Base-by-base conservation (phyloP, 2,329 filamentous ascomycete genomes). In the Phaeophleospora eucalypticola region DNA sequence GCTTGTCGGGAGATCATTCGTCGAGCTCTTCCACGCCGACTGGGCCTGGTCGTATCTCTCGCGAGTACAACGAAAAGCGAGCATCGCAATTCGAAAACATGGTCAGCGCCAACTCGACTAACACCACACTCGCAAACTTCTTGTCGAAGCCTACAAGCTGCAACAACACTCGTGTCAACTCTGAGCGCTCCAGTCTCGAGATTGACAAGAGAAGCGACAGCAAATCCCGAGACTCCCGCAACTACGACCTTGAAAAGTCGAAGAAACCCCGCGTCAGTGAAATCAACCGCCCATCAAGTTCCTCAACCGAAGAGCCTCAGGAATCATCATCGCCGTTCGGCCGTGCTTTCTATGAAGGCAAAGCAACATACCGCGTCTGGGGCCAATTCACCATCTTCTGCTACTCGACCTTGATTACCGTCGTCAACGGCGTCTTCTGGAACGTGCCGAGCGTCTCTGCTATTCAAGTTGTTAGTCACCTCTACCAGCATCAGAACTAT, bases 281-380 rank as follows among this genome's bases (percentile, higher is more conserved):
- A 20, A 41, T 33, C 10, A 17, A 36, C 10, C 36, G 27, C 3
- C 41, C 42, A 6, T 29, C 24, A 8, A 19, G 27, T 12, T 40
- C 38, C 36, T 38, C 38, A 10, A 43, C 45, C 15, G 43, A 46
- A 37, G 33, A 17, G n/a, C 21, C 35, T 9, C 24, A 41, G 8
- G 45, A 17, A 2, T 50, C 58, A 4, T 69, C 69, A 2, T 67
- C 60, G 27, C 77, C 78, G 0, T 81, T 81, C 52, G 77, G 77
- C 21, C 70, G 76, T 8, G 77, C 78, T 2, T 80, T 80, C 60
- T 80, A 80, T 62, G 65, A 73, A 37, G 67, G 69, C 15, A 62
- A 73, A 39, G 74, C 77, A 2, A 66, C 72, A 1, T 80, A 79
- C 64, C 65, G 67, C 35, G 77, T 80, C 18, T 63, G 76, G 35